phyloP scores from a whole-genome alignment of 2,329 filamentous ascomycete species.

The Gnomoniopsis smithogilvyi region DNA sequence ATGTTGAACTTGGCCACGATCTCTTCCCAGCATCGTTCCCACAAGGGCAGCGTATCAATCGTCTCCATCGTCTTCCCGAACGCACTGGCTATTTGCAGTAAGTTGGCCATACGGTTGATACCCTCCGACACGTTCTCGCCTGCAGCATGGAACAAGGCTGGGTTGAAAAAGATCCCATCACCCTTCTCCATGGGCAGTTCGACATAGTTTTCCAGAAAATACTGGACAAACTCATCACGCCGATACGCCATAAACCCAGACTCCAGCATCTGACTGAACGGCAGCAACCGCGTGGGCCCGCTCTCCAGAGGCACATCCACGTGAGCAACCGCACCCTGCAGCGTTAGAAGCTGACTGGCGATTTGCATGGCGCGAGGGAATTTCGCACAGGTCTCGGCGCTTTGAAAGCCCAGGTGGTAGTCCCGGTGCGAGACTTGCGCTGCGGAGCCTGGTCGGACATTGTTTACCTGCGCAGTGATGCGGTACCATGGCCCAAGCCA shows the following conservation, averaged over 20 bases:
- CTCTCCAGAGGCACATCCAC: slow-evolving; percentile 55
- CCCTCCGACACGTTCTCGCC: slow-evolving; percentile 49
- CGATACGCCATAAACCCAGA: slow-evolving; percentile 59
- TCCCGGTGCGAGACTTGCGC: slow-evolving; percentile 59
- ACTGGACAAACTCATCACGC: slow-evolving; percentile 46
- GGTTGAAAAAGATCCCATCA: slow-evolving; percentile 63
- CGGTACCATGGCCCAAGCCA: slow-evolving; percentile 61
- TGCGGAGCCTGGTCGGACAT: slow-evolving; percentile 55
- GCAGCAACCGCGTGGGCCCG: slow-evolving; percentile 59
- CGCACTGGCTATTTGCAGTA: slow-evolving; percentile 59
- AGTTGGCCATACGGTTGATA: slow-evolving; percentile 55
- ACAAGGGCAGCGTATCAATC: slow-evolving; percentile 48
- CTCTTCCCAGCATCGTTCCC: slow-evolving; percentile 42
- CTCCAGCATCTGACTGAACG: slow-evolving; percentile 56
- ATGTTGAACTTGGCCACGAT: slow-evolving; percentile 29
- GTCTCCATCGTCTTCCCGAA: slow-evolving; percentile 64
- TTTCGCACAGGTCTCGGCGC: slow-evolving; percentile 37
- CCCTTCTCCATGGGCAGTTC: slow-evolving; percentile 50
- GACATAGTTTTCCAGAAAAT: slow-evolving; percentile 51
- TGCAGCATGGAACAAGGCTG: slow-evolving; percentile 60
- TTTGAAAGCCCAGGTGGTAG: slow-evolving; percentile 64
- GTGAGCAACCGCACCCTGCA: slow-evolving; percentile 63
- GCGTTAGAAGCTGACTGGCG: slow-evolving; percentile 54
- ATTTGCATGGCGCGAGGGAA: slow-evolving; percentile 52
- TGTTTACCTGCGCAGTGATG: slow-evolving; percentile 60